Evolutionary conservation across 805 yeast genomes (phyloP).

Genomic region (Hanseniaspora occidentalis): DNA sequence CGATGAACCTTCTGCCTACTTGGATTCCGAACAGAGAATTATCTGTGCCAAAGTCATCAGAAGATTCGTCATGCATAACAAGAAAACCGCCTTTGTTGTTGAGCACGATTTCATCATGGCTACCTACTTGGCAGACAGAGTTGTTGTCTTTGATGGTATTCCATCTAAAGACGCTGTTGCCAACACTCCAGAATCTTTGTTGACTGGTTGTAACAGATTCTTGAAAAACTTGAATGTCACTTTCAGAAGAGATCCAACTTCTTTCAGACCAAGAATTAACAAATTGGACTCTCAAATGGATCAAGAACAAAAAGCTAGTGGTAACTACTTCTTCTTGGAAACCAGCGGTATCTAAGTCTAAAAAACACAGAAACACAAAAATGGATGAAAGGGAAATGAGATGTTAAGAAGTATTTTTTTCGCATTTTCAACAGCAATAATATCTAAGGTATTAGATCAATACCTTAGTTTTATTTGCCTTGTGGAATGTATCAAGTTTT

Average conservation of each 20-base stretch:
- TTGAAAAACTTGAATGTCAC: slow-evolving; percentile 95
- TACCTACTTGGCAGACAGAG: slow-evolving; percentile 96
- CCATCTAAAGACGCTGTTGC: slow-evolving; percentile 85
- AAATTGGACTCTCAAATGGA: slow-evolving; percentile 98
- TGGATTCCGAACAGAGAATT: slow-evolving; percentile 99
- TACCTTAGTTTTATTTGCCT: no score
- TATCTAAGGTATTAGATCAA: no score
- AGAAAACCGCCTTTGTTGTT: slow-evolving; percentile 97
- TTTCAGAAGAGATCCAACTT: slow-evolving; percentile 97
- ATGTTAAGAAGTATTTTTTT: slow-evolving; percentile 6
- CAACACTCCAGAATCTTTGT: slow-evolving; percentile 77
- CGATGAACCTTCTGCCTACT: slow-evolving; percentile 98
- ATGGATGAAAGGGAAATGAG: not conserved
- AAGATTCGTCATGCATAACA: slow-evolving; percentile 89
- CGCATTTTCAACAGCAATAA: slow-evolving; percentile 3
- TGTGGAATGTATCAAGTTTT: no score
- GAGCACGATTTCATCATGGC: slow-evolving; percentile 99
- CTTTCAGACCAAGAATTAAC: slow-evolving; percentile 97
- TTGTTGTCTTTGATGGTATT: slow-evolving; percentile 92
- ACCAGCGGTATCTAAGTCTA: slow-evolving; percentile 31
- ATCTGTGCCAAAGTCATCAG: slow-evolving; percentile 97
- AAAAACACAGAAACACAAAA: not conserved
- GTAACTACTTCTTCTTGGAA: slow-evolving; percentile 95
- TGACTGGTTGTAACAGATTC: slow-evolving; percentile 96
- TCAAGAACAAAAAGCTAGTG: slow-evolving; percentile 85